A percentile compares a stretch with the other conserved stretches of the same genome.
phyloP scores from a whole-genome alignment of 495 filamentous ascomycete genomes.

The Chaetomidium leptoderma region DNA sequence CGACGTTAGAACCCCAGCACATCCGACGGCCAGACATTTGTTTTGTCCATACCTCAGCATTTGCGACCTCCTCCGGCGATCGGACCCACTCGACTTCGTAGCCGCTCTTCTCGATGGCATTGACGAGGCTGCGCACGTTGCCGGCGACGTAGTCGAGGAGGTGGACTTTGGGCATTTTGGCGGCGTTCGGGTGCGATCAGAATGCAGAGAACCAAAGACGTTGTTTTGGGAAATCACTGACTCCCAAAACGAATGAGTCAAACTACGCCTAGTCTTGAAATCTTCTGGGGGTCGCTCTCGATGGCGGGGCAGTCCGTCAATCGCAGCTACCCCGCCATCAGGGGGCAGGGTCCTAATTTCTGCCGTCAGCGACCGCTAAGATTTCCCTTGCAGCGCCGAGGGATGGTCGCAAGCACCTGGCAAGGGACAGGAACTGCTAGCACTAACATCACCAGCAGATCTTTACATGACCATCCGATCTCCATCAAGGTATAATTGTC shows the following conservation, averaged over 20 bases:
- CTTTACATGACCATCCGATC: too few relatives aligned
- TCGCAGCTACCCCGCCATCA: slow-evolving; percentile 14
- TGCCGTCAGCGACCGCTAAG: slow-evolving; percentile 30
- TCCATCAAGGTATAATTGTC: too few relatives aligned
- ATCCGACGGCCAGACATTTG: neutral
- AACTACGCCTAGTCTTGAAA: slow-evolving; percentile 10
- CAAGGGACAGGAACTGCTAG: too few relatives aligned
- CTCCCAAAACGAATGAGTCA: slow-evolving; percentile 21
- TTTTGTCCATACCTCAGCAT: slow-evolving; percentile 64
- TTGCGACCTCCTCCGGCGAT: slow-evolving; percentile 72
- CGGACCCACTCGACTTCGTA: slow-evolving; percentile 92
- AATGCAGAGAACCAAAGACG: neutral
- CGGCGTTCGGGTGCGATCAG: neutral
- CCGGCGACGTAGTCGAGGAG: slow-evolving; percentile 76
- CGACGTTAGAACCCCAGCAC: neutral
- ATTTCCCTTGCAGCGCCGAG: slow-evolving; percentile 8
- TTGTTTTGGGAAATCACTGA: neutral
- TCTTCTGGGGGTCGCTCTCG: slow-evolving; percentile 4
- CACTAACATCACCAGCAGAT: too few relatives aligned
- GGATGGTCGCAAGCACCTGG: too few relatives aligned
- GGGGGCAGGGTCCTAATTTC: slow-evolving; percentile 9
- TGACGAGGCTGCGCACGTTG: slow-evolving; percentile 91
- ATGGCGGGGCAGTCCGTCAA: slow-evolving; percentile 22
- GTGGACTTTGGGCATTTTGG: slow-evolving; percentile 81
- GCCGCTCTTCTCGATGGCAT: slow-evolving; percentile 92